Percentiles rank a stretch among this genome's conserved stretches.
phyloP scores from a whole-genome alignment of 306 rosid species.

The Citrullus amarus region DNA sequence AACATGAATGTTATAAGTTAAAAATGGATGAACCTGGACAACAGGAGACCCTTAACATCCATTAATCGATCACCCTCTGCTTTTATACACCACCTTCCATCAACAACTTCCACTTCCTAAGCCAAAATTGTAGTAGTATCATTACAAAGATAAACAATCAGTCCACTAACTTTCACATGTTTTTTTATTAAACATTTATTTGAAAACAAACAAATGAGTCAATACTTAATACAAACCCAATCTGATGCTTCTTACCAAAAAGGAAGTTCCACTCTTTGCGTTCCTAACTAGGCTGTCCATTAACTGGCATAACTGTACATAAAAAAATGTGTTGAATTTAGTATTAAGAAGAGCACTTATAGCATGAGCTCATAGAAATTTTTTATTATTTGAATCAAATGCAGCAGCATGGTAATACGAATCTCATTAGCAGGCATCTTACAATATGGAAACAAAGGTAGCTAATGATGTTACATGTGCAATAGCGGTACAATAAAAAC shows the following conservation, averaged over 20 bases:
- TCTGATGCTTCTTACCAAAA: constrained; percentile 45
- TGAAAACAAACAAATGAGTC: background rate
- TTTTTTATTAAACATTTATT: background rate
- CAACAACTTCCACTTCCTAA: constrained; percentile 69
- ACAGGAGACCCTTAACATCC: constrained; percentile 54
- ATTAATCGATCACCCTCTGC: constrained; percentile 43
- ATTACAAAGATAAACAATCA: background rate
- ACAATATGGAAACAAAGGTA: background rate
- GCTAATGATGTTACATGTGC: background rate
- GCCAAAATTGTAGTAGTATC: constrained; percentile 14
- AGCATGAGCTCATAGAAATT: background rate
- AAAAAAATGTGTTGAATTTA: constrained; percentile 6
- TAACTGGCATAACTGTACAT: constrained; percentile 54
- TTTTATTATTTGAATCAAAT: background rate
- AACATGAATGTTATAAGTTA: background rate
- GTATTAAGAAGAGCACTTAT: background rate
- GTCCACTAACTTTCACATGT: background rate
- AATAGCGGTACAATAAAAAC: background rate
- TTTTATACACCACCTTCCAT: constrained; percentile 91
- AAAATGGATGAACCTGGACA: constrained; percentile 56
- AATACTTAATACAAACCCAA: background rate
- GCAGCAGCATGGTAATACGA: background rate
- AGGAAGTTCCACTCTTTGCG: constrained; percentile 42
- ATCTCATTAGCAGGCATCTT: background rate
- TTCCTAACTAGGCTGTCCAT: constrained; percentile 59